Percentiles rank a stretch among this genome's conserved stretches.
These are phyloP conservation scores for Funneliformis caledonium DNA, from an alignment of 371 early-diverging fungal species.

Conservation along the genomic window DNA sequence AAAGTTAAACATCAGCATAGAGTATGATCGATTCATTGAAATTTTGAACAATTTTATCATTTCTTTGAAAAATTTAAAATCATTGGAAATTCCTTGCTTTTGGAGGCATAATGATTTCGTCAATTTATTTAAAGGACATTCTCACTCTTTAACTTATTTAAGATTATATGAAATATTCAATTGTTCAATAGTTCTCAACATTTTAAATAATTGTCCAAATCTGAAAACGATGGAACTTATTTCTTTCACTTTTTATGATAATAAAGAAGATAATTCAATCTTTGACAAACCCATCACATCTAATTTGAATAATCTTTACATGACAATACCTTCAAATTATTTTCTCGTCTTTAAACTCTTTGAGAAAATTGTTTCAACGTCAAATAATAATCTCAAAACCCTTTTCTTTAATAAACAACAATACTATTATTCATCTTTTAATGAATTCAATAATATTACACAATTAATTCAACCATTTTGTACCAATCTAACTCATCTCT, in stretches of 20 bases:
- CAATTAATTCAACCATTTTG: not conserved
- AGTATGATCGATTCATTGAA: not conserved
- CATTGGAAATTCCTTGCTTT: not conserved
- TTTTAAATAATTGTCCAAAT: not conserved
- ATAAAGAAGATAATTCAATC: not conserved
- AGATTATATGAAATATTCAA: not conserved
- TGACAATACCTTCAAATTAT: not conserved
- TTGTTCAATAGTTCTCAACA: not conserved
- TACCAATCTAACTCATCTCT: not conserved
- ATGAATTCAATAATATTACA: not conserved
- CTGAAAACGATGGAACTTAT: not conserved
- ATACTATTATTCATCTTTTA: not conserved
- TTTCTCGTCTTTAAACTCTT: not conserved
- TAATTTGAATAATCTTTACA: not conserved
- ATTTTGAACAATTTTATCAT: not conserved
- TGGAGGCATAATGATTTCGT: not conserved
- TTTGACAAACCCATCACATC: not conserved
- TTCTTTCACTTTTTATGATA: not conserved
- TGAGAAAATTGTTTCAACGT: not conserved
- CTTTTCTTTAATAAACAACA: not conserved
- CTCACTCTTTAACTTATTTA: not conserved
- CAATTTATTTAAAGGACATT: not conserved
- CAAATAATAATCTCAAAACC: not conserved
- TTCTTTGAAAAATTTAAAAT: not conserved
- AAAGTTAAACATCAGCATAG: not conserved